A percentile compares a stretch with the other conserved stretches of the same genome.
These are phyloP conservation scores for Euphorbia lathyris DNA, from an alignment of 345 rosid genomes.

Conservation along the genomic window DNA sequence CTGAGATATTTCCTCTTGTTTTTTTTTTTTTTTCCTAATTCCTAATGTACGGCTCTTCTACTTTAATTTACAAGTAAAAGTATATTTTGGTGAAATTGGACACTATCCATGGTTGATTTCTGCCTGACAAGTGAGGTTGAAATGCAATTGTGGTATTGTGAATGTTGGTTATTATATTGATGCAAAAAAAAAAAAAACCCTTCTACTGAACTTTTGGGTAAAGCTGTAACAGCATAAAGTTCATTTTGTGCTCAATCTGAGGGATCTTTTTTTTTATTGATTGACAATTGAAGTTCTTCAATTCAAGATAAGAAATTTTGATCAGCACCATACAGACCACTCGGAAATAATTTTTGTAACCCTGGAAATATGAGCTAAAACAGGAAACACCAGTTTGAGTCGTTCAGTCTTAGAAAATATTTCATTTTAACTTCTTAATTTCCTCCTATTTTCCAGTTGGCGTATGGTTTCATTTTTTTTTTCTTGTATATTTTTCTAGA, in stretches of 20 bases:
- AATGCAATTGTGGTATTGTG: neutral
- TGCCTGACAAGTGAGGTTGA: neutral
- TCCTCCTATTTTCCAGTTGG: neutral
- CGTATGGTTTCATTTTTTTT: neutral
- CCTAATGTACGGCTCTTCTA: neutral
- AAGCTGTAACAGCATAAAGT: neutral
- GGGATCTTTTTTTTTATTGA: neutral
- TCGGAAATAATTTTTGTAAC: neutral
- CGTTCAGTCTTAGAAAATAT: neutral
- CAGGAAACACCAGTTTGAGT: neutral
- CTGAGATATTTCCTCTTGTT: neutral
- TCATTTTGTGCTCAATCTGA: neutral
- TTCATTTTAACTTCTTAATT: neutral
- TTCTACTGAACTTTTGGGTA: neutral
- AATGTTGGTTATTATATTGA: neutral
- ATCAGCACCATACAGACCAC: neutral
- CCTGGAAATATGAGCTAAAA: neutral
- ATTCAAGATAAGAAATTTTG: neutral
- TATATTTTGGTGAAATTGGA: neutral
- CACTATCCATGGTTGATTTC: neutral
- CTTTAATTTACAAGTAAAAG: neutral
- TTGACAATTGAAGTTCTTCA: too few species aligned
- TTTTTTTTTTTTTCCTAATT: neutral
- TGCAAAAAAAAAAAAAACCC: neutral
- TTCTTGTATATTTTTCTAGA: slow-evolving; percentile 31